Percentiles rank a stretch among this genome's conserved stretches.
These are phyloP conservation scores for Poa pratensis DNA, from an alignment of 176 grass and related monocot species.

Conservation along the genomic window DNA sequence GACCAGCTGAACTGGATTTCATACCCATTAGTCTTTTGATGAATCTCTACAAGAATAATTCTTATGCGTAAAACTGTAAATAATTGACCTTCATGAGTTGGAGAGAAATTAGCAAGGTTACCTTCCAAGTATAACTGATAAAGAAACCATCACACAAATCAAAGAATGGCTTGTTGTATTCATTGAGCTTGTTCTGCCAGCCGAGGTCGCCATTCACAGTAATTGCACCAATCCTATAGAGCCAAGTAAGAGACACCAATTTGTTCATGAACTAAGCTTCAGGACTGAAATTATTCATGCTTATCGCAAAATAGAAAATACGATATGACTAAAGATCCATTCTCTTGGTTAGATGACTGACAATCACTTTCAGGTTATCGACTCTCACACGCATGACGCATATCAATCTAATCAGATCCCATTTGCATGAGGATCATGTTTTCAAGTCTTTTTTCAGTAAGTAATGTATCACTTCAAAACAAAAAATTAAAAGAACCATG, in stretches of 20 bases:
- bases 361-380: conserved; percentile 83
- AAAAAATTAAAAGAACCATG: too few species aligned
- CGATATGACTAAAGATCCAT: conserved; percentile 97
- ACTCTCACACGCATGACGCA: neutral
- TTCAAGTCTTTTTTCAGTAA: too few species aligned
- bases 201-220: conserved; percentile 65
- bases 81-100: too few species aligned
- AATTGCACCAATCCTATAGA: conserved; percentile 71
- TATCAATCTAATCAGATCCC: too few species aligned
- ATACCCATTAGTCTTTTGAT: too few species aligned
- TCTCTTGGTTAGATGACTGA: conserved; percentile 68
- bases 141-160: conserved; percentile 88
- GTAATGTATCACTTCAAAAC: too few species aligned
- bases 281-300: neutral
- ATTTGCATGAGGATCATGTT: too few species aligned
- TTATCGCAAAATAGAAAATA: neutral
- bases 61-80: too few species aligned
- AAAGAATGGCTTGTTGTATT: conserved; percentile 85
- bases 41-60: too few species aligned
- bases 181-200: conserved; percentile 82
- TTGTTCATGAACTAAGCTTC: neutral
- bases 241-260: neutral
- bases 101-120: too few species aligned
- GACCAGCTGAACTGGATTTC: too few species aligned
- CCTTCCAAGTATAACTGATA: conserved; percentile 75